Evolutionary conservation across 1,284 basidiomycete genomes (phyloP).

Genomic region (Cystobasidium sp.): DNA sequence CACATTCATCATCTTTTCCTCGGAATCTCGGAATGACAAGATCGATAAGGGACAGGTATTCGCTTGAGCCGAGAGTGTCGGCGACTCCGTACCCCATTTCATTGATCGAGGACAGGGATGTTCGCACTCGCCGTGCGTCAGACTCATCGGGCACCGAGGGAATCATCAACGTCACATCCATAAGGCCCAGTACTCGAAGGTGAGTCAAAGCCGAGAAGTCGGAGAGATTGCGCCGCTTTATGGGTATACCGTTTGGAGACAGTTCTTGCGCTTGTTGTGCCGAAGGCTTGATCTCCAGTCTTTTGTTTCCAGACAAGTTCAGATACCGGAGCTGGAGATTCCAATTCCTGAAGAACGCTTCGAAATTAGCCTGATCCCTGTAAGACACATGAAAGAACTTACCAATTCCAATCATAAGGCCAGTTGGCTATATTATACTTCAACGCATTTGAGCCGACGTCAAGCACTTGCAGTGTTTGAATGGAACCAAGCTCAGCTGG

Average conservation of each 20-base stretch:
- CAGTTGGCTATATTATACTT: conserved; percentile 99
- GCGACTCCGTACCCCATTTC: conserved; percentile 96
- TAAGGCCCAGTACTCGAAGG: conserved; percentile 87
- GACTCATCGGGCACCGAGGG: conserved; percentile 85
- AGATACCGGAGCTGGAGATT: conserved; percentile 90
- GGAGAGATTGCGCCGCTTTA: conserved; percentile 64
- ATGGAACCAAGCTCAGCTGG: conserved; percentile 89
- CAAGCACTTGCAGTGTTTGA: conserved; percentile 77
- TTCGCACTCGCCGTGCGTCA: conserved; percentile 88
- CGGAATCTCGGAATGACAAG: conserved; percentile 89
- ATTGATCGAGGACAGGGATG: conserved; percentile 86
- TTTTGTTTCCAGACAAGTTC: conserved; percentile 84
- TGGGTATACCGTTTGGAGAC: conserved; percentile 55
- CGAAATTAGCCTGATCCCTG: conserved; percentile 20
- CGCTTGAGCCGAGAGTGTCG: conserved; percentile 80
- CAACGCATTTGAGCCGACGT: conserved; percentile 91
- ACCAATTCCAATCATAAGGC: conserved; percentile 99
- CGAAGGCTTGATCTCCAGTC: conserved; percentile 79
- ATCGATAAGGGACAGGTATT: conserved; percentile 86
- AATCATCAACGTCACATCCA: conserved; percentile 94
- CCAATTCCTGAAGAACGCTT: conserved; percentile 74
- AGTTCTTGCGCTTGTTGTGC: conserved; percentile 58
- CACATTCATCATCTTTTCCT: conserved; percentile 75
- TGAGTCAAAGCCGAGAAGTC: conserved; percentile 84
- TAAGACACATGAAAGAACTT: conserved; percentile 53